Base-by-base conservation (phyloP, 2,329 filamentous ascomycete genomes). In the Leptographium procerum region DNA sequence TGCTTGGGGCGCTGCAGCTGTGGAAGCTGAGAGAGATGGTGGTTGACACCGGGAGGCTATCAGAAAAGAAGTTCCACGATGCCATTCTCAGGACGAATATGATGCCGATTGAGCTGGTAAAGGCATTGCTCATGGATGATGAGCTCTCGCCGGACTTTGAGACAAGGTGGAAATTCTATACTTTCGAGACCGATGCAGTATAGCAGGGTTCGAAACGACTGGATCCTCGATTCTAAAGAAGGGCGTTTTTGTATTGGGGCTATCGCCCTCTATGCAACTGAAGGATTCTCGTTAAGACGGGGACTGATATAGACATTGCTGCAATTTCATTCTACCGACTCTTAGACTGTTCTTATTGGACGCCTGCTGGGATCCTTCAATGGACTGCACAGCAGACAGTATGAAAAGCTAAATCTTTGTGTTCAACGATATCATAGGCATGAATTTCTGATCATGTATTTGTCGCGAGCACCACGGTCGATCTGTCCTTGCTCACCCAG, bases 1-100 rank as follows among this genome's bases (percentile, higher is more conserved):
- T 84, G 74, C 68, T 84, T 1, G 81, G 82, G 0, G 81, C 81
- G 1, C 66, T 85, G 64, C 81, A 84, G 65, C 65, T 84, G 11
- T 75, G 76, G 64, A 68, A 71, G 5, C 64, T 85, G 60, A 69
- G 80, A 2, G 68, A 73, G 14, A 79, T 84, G 66, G 67, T 76
- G 1, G 63, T 84, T 3, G 68, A 68, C 0, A 61, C 56, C 1
- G 72, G 70, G 0, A 55, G 62, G 33, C 69, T 77, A 62, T 63
- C 28, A 10, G 80, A 84, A 66, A 83, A 79, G 66, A 68, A 74
- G 52, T 84, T 83, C 55, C 79, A 85, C 63, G 79, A 84, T 64
- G 64, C 66, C 2, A 71, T 84, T 2, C 65, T 84, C 62, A 71
- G 65, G 50, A 73, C 74, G 0, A 81, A 80, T 59, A 70, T 73